Conservation (phyloP, 306 rosid genomes). For the Begonia loranthoides region DNA sequence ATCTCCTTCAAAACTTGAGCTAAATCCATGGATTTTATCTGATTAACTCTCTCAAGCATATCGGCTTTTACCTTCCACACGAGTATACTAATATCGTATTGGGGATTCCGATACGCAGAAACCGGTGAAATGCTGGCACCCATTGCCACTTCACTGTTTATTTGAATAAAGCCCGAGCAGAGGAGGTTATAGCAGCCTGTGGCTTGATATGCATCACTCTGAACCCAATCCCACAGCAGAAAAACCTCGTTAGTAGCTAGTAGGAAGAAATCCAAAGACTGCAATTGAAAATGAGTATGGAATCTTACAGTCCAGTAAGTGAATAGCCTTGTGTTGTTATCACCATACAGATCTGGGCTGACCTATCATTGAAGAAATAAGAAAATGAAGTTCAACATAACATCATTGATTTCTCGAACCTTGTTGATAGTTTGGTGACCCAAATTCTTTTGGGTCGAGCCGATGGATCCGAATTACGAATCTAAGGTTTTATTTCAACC, state of each 20-base stretch:
- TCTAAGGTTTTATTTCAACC: no score
- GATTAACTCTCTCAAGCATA: no score
- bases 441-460: no score
- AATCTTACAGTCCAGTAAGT: conserved; percentile 84
- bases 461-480: no score
- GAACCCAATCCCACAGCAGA: conserved; percentile 1
- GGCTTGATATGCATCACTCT: conserved; percentile 99
- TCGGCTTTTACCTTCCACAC: conserved; percentile 84
- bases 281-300: not conserved
- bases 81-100: conserved; percentile 82
- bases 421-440: no score
- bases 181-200: conserved; percentile 99
- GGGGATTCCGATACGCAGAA: conserved; percentile 51
- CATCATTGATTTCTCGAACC: no score
- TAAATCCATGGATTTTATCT: no score
- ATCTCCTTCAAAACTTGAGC: no score
- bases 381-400: not conserved
- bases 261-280: not conserved
- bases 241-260: not conserved
- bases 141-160: conserved; percentile 82
- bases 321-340: conserved; percentile 77
- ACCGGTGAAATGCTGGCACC: conserved; percentile 95
- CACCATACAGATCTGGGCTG: conserved; percentile 82
- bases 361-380: conserved; percentile 20
- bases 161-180: conserved; percentile 95